Evolutionary conservation across 495 filamentous ascomycete species (phyloP).

Genomic region (Penicillium soppii): DNA sequence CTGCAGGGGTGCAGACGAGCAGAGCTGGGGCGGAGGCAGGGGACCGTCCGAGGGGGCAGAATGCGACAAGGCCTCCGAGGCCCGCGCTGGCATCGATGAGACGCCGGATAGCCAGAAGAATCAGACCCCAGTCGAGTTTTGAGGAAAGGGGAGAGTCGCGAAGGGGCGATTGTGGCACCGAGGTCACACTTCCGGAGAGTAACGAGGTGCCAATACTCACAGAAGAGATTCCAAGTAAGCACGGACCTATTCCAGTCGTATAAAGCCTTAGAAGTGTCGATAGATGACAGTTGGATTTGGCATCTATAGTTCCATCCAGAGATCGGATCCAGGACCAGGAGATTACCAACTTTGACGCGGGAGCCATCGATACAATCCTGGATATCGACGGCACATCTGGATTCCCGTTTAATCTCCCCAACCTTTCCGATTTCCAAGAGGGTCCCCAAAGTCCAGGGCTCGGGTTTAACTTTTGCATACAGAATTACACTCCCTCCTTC

Average conservation of each 20-base stretch:
- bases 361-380: neutral
- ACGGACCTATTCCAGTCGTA: neutral
- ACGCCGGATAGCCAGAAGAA: neutral
- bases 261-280: neutral
- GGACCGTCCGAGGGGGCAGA: constrained; percentile 14
- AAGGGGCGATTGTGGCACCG: neutral
- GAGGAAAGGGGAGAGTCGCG: neutral
- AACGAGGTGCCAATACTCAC: neutral
- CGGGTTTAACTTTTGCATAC: neutral
- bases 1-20: neutral
- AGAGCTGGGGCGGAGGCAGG: neutral
- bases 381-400: neutral
- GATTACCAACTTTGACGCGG: neutral
- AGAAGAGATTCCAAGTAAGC: neutral
- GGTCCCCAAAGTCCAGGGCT: neutral
- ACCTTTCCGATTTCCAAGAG: neutral
- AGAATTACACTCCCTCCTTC: neutral
- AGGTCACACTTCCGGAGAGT: neutral
- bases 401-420: neutral
- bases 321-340: neutral
- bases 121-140: neutral
- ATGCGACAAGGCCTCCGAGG: neutral
- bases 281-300: neutral
- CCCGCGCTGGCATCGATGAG: neutral
- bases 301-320: neutral